These are phyloP conservation scores for Lepidium africanum DNA, from an alignment of 345 rosid species.

Conservation along the genomic window DNA sequence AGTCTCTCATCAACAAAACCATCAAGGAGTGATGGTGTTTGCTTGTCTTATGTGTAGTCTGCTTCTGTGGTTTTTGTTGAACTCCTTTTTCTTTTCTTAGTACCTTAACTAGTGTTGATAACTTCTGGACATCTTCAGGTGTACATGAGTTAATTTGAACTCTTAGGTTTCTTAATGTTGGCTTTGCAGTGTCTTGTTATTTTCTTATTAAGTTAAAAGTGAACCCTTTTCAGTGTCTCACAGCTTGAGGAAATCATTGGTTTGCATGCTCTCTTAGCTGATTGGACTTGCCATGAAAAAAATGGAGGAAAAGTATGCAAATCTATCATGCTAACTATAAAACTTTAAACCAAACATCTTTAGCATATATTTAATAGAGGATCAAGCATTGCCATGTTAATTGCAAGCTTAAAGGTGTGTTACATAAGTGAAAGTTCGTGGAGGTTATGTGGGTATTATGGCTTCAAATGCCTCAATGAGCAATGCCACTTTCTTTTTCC, in stretches of 20 bases:
- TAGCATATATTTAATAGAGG: background rate
- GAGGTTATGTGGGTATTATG: slow-evolving; percentile 36
- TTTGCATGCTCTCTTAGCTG: background rate
- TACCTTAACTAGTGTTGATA: background rate
- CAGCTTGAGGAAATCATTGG: background rate
- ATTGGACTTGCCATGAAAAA: background rate
- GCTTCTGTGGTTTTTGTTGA: background rate
- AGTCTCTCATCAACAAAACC: slow-evolving; percentile 82
- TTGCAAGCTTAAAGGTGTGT: slow-evolving; percentile 60
- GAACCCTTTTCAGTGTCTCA: background rate
- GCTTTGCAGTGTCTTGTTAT: background rate
- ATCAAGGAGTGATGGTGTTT: slow-evolving; percentile 44
- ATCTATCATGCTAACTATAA: background rate
- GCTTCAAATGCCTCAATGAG: slow-evolving; percentile 80
- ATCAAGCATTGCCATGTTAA: slow-evolving; percentile 20
- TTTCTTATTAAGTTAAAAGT: background rate
- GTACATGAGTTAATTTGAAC: slow-evolving; percentile 24
- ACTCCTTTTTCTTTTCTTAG: slow-evolving; percentile 8
- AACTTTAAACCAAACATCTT: background rate
- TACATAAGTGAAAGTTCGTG: slow-evolving; percentile 34
- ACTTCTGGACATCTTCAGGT: slow-evolving; percentile 18
- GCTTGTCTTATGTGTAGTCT: background rate
- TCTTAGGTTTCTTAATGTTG: slow-evolving; percentile 10
- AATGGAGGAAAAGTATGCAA: background rate
- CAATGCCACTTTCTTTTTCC: slow-evolving; percentile 65